These are phyloP conservation scores for Pseudonitzschia delicatissima DNA, from an alignment of 108 stramenopile species.

Conservation along the genomic window DNA sequence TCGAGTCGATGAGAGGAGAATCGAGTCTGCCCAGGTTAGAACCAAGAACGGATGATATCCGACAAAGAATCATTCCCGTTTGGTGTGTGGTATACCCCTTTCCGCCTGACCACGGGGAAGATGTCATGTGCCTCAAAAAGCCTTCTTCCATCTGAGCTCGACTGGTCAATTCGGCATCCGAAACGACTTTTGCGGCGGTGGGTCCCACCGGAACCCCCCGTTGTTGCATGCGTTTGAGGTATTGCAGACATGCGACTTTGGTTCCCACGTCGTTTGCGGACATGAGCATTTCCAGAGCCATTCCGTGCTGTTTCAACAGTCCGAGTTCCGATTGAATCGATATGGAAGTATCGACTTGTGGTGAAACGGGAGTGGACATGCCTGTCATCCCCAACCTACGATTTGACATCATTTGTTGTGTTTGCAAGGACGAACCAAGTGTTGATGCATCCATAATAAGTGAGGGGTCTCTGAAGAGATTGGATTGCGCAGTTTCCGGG, in stretches of 20 bases:
- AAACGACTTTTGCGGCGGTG: neutral
- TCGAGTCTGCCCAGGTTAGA: neutral
- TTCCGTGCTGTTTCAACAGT: neutral
- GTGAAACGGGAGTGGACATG: no score
- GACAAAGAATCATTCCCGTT: neutral
- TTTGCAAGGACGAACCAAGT: no score
- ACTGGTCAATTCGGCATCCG: neutral
- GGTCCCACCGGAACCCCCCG: slow-evolving; percentile 1
- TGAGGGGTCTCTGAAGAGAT: no score
- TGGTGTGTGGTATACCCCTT: neutral
- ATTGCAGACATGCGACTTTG: slow-evolving; percentile 1
- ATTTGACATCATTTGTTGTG: no score
- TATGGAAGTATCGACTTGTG: no score
- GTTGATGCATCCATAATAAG: no score
- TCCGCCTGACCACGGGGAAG: neutral
- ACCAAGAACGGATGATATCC: neutral
- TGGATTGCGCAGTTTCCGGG: no score
- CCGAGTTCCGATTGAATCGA: neutral
- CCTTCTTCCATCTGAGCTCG: neutral
- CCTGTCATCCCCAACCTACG: no score
- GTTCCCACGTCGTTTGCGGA: slow-evolving; percentile 1
- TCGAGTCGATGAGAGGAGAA: neutral
- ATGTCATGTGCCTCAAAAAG: neutral
- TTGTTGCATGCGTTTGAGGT: neutral
- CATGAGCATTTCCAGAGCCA: neutral